Conservation (phyloP, 2,329 filamentous ascomycete genomes). For the Aspergillus candidus region DNA sequence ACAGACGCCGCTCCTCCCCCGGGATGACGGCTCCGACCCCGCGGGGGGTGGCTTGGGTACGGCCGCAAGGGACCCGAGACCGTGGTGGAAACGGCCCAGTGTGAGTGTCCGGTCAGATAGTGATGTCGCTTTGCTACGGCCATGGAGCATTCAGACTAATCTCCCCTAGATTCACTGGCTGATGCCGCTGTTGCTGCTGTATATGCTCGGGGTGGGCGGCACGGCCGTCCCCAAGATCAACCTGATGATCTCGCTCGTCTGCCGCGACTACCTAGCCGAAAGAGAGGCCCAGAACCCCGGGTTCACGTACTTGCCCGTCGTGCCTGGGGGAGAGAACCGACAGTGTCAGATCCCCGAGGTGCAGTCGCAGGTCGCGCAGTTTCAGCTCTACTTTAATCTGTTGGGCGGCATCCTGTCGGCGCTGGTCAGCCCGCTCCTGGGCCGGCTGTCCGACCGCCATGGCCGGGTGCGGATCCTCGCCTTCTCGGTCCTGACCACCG, state of each 20-base stretch:
- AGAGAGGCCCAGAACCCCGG: constrained; percentile 52
- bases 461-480: constrained; percentile 72
- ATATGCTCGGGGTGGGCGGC: constrained; percentile 80
- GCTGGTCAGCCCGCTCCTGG: constrained; percentile 73
- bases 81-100: constrained; percentile 43
- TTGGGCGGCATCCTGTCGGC: constrained; percentile 72
- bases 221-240: constrained; percentile 82
- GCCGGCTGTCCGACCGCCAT: constrained; percentile 78
- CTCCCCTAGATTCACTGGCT: constrained; percentile 68
- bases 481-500: constrained; percentile 65
- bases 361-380: constrained; percentile 68
- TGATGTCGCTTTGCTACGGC: background rate
- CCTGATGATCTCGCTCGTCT: constrained; percentile 76
- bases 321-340: constrained; percentile 63
- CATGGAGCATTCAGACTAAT: background rate
- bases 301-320: constrained; percentile 57
- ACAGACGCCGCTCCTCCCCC: constrained; percentile 23
- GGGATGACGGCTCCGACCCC: background rate
- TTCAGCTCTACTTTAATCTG: constrained; percentile 70
- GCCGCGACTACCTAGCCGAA: constrained; percentile 73
- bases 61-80: background rate
- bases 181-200: constrained; percentile 70
- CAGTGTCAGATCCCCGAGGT: constrained; percentile 78
- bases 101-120: constrained; percentile 29
- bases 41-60: background rate